A percentile compares a stretch with the other conserved stretches of the same genome.
Evolutionary conservation across 768 basidiomycete species (phyloP).

Genomic region (Amanita molliuscula): DNA sequence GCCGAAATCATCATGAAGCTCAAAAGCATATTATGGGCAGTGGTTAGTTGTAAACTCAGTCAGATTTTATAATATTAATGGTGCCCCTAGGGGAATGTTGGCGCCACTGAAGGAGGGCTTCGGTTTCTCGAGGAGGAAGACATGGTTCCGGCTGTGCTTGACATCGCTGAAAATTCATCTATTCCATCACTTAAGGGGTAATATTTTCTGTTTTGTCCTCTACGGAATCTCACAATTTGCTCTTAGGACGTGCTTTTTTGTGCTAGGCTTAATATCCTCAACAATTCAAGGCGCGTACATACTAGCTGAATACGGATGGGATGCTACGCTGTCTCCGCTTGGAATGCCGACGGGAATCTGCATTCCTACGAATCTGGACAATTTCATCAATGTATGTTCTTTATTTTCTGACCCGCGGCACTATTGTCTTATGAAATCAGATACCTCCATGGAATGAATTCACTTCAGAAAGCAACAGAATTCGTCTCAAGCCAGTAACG

Average conservation of each 20-base stretch:
- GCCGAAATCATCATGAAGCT: conserved; percentile 76
- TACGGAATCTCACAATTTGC: background rate
- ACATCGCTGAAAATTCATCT: conserved; percentile 83
- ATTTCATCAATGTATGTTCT: conserved; percentile 65
- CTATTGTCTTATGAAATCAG: conserved; percentile 26
- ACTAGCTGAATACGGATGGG: conserved; percentile 88
- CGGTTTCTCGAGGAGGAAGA: conserved; percentile 94
- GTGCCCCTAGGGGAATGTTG: conserved; percentile 75
- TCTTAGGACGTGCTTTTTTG: conserved; percentile 88
- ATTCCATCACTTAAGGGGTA: conserved; percentile 93
- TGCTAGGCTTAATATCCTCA: conserved; percentile 85
- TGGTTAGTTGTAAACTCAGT: conserved; percentile 47
- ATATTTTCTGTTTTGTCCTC: conserved; percentile 13
- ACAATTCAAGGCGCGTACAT: conserved; percentile 91
- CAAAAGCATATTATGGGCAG: conserved; percentile 95
- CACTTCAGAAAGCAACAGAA: conserved; percentile 25
- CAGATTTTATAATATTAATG: background rate
- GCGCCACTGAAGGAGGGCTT: conserved; percentile 83
- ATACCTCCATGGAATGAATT: conserved; percentile 56
- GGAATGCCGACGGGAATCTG: conserved; percentile 87
- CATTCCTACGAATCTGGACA: conserved; percentile 74
- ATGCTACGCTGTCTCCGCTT: conserved; percentile 78
- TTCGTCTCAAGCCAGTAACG: conserved; percentile 52
- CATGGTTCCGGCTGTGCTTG: conserved; percentile 79
- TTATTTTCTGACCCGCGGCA: background rate